Conservation (phyloP, 1,284 basidiomycete species). For the Leucocoprinus gongylophorus region DNA sequence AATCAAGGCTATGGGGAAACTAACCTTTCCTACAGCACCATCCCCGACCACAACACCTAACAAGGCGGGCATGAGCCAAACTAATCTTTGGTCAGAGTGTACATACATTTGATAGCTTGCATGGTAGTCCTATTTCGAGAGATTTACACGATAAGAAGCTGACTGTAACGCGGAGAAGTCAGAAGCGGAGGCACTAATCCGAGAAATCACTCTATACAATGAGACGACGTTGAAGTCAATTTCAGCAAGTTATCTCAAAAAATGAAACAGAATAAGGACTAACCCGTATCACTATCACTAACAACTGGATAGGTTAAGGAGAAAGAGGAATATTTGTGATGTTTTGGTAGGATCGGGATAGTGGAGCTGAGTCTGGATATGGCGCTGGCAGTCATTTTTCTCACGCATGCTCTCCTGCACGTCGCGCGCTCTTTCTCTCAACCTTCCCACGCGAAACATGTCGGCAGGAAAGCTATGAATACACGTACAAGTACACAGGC, state of each 20-base stretch:
- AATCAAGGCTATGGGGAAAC: slow-evolving; percentile 4
- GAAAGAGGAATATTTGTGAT: slow-evolving; percentile 5
- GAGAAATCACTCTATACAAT: slow-evolving; percentile 4
- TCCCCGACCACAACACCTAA: slow-evolving; percentile 97
- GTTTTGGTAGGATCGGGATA: slow-evolving; percentile 3
- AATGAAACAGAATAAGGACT: not conserved
- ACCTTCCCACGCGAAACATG: slow-evolving; percentile 10
- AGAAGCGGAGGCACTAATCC: slow-evolving; percentile 1
- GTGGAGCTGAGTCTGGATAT: slow-evolving; percentile 9
- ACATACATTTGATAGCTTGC: slow-evolving; percentile 67
- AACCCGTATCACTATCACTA: slow-evolving; percentile 8
- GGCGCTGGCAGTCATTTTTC: slow-evolving; percentile 11
- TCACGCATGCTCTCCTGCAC: slow-evolving; percentile 3
- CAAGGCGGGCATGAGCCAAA: slow-evolving; percentile 23
- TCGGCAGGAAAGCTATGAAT: not conserved
- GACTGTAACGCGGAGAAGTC: slow-evolving; percentile 2
- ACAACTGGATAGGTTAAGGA: not conserved
- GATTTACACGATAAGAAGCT: slow-evolving; percentile 4
- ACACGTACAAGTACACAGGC: slow-evolving; percentile 12
- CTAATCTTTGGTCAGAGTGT: slow-evolving; percentile 11
- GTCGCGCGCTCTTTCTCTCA: not conserved
- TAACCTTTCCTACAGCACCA: slow-evolving; percentile 97
- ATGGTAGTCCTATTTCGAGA: slow-evolving; percentile 31
- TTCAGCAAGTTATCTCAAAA: no score
- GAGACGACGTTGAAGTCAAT: slow-evolving; percentile 1